phyloP scores from a whole-genome alignment of 78 protist species.

The Salpingoeca rosetta region DNA sequence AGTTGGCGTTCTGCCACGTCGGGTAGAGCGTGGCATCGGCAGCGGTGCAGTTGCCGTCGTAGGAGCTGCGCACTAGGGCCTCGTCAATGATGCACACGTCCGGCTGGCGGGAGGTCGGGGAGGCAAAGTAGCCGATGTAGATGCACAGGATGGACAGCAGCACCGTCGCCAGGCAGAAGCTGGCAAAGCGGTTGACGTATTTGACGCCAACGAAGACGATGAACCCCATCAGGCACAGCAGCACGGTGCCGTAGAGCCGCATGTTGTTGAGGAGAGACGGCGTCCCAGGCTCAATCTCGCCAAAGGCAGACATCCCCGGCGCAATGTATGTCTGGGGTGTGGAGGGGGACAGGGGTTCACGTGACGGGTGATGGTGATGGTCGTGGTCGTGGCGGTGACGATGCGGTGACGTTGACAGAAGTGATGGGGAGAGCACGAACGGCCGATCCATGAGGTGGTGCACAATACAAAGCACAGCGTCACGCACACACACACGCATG shows the following conservation, averaged over 20 bases:
- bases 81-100: neutral
- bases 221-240: neutral
- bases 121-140: conserved; percentile 13
- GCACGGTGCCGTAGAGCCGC: neutral
- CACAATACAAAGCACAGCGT: too few relatives aligned
- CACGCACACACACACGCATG: too few relatives aligned
- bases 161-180: conserved; percentile 12
- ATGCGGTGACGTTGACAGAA: too few relatives aligned
- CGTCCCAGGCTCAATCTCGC: conserved; percentile 53
- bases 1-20: too few relatives aligned
- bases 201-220: conserved; percentile 13
- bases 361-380: too few relatives aligned
- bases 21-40: neutral
- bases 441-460: too few relatives aligned
- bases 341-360: too few relatives aligned
- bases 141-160: neutral
- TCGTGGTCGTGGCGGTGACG: too few relatives aligned
- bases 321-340: neutral
- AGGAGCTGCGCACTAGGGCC: neutral
- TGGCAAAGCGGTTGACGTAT: neutral
- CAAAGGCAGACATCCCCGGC: conserved; percentile 29
- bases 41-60: neutral
- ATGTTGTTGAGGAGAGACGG: conserved; percentile 15
- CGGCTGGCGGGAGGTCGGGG: conserved; percentile 3
- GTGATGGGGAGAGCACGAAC: too few relatives aligned